Evolutionary conservation across 345 rosid genomes (phyloP), one percentile per base, ranked within the genome.

Genomic region (Gossypium rotundifolium): DNA sequence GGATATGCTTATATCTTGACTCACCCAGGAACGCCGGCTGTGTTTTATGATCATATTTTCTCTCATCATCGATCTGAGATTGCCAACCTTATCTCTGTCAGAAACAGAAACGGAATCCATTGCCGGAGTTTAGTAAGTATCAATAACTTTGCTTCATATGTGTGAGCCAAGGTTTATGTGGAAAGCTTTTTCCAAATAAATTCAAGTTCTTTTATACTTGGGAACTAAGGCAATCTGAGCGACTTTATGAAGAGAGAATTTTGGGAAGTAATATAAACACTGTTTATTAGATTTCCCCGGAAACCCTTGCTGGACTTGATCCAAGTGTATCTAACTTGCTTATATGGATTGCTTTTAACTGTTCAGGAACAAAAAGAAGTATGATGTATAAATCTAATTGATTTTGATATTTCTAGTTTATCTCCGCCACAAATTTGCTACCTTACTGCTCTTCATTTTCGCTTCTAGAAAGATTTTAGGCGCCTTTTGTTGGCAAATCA

Each of bases 1-100:
- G 98, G 98, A 79, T 94, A 94, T 78, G 98, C 97, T 38, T 94
- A 94, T 82, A 92, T 87, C 78, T 71, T 94, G 81, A 94, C 98
- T 73, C 98, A 94, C 87, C 94, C 98, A 74, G 98, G 98, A 81
- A 94, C 97, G 20, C 98, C 98, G 13, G 86, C 97, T 0, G 94
- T 94, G 57, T 94, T 92, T 85, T 91, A 78, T 78, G 98, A 94
- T 65, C 98, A 94, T 79, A 16, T 94, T 63, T 91, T 87, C 80
- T 89, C 95, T 61, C 82, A 87, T 75, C 81, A 91, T 82, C 85
- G 22, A 18, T 85, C 91, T 9, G 95, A 92, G 79, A 89, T 94
- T 22, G 85, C 87, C 71, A 75, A 88, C 61, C 94, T 94, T 45
- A 75, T 92, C 51, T 85, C 98, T 72, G 33, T 92, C 67, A 87